Percentiles rank a stretch among this genome's conserved stretches.
These are phyloP conservation scores for Tirmania nivea DNA, from an alignment of 495 filamentous ascomycete genomes.

Conservation along the genomic window DNA sequence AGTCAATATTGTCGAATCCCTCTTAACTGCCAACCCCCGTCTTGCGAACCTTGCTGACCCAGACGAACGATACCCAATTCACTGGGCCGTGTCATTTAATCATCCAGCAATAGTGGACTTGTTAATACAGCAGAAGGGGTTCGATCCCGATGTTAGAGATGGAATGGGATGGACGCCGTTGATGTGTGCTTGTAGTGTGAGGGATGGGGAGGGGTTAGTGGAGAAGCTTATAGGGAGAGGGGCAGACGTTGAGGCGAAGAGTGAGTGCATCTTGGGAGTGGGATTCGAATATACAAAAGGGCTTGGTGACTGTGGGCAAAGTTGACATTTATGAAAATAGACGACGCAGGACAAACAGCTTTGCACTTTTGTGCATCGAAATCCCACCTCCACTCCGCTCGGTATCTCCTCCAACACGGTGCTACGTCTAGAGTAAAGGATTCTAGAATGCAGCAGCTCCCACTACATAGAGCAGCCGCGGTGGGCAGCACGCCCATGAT, in stretches of 20 bases:
- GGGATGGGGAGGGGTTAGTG: conserved; percentile 42
- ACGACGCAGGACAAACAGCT: conserved; percentile 35
- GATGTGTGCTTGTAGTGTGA: conserved; percentile 75
- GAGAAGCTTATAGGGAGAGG: conserved; percentile 58
- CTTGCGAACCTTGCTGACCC: conserved; percentile 40
- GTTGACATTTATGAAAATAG: conserved; percentile 1
- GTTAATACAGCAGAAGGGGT: conserved; percentile 40
- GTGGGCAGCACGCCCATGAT: conserved; percentile 73
- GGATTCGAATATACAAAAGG: not conserved
- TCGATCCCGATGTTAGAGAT: conserved; percentile 74
- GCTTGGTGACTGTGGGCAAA: not conserved
- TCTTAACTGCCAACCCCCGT: not conserved
- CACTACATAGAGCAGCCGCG: conserved; percentile 79
- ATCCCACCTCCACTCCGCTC: conserved; percentile 56
- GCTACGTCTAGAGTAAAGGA: conserved; percentile 73
- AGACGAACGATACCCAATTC: conserved; percentile 77
- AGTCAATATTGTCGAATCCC: not conserved
- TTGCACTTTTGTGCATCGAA: conserved; percentile 88
- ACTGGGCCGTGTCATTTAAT: conserved; percentile 86
- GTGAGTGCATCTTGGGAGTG: conserved; percentile 24
- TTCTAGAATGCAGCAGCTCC: conserved; percentile 50
- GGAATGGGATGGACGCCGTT: conserved; percentile 81
- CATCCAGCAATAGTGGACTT: conserved; percentile 50
- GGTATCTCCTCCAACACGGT: conserved; percentile 44
- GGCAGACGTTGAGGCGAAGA: conserved; percentile 66